Conservation (phyloP, 2,329 filamentous ascomycete genomes). For the Colletotrichum musae region DNA sequence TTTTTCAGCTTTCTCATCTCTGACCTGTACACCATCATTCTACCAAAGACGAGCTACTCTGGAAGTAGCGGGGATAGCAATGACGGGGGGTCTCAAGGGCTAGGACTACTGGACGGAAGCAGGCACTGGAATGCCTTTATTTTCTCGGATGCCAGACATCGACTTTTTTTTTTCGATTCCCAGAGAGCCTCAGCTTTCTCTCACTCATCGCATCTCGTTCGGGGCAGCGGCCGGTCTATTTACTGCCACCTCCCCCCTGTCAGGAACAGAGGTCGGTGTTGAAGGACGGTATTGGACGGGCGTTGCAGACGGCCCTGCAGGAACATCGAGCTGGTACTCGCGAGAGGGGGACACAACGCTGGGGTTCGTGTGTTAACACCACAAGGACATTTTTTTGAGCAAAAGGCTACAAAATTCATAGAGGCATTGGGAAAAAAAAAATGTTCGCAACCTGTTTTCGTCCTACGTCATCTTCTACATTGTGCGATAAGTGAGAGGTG, state of each 20-base stretch:
- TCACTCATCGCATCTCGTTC: slow-evolving; percentile 24
- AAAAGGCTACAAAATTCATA: background rate
- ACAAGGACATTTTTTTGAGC: background rate
- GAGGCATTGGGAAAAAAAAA: background rate
- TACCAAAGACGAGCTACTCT: slow-evolving; percentile 22
- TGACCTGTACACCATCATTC: slow-evolving; percentile 35
- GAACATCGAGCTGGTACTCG: slow-evolving; percentile 29
- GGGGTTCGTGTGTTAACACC: slow-evolving; percentile 6
- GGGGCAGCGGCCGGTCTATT: slow-evolving; percentile 11
- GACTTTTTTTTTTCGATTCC: background rate
- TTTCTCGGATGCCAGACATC: slow-evolving; percentile 22
- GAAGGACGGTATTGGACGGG: slow-evolving; percentile 16
- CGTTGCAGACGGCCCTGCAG: slow-evolving; percentile 24
- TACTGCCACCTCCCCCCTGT: slow-evolving; percentile 13
- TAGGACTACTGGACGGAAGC: background rate
- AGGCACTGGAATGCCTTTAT: slow-evolving; percentile 6
- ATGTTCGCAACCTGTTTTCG: background rate
- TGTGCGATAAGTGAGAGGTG: background rate
- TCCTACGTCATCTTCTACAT: background rate
- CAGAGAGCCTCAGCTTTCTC: slow-evolving; percentile 8
- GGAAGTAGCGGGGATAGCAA: slow-evolving; percentile 28
- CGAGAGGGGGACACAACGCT: background rate
- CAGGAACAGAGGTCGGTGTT: slow-evolving; percentile 20
- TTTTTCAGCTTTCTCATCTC: slow-evolving; percentile 35
- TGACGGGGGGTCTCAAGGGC: slow-evolving; percentile 2